Evolutionary conservation across 441 rosid species (phyloP).

Genomic region (Melastoma candidum): DNA sequence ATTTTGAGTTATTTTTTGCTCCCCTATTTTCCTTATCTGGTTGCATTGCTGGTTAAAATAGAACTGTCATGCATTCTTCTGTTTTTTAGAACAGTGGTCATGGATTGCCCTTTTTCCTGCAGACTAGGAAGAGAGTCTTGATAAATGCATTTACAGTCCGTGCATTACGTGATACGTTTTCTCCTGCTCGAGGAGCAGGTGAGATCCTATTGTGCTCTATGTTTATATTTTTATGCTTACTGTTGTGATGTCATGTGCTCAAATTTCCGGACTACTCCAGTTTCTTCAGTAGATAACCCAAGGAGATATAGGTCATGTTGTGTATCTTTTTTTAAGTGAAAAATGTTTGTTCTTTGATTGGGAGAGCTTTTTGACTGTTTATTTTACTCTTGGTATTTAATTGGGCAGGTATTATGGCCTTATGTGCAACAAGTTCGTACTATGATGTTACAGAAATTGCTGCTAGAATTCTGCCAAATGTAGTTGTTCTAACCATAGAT

Average conservation of each 20-base stretch:
- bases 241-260: slow-evolving; percentile 1
- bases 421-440: slow-evolving; percentile 89
- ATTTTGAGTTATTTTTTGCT: slow-evolving; percentile 9
- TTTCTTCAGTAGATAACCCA: neutral
- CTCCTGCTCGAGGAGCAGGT: slow-evolving; percentile 99
- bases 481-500: slow-evolving; percentile 85
- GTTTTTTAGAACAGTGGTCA: neutral
- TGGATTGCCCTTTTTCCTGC: slow-evolving; percentile 19
- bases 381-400: neutral
- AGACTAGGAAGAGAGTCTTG: slow-evolving; percentile 98
- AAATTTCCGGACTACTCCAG: neutral
- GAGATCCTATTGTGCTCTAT: slow-evolving; percentile 10
- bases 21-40: slow-evolving; percentile 1
- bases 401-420: slow-evolving; percentile 84
- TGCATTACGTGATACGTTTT: slow-evolving; percentile 90
- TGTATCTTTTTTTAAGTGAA: neutral
- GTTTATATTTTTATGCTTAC: slow-evolving; percentile 3
- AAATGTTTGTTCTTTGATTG: neutral
- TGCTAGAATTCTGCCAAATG: slow-evolving; percentile 83
- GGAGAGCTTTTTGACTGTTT: neutral
- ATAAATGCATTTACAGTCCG: slow-evolving; percentile 99
- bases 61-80: neutral
- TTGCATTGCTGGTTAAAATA: slow-evolving; percentile 1
- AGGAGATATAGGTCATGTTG: neutral
- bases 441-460: slow-evolving; percentile 89